Evolutionary conservation across 352 stramenopile species (phyloP).

Genomic region (Achlya hypogyna): DNA sequence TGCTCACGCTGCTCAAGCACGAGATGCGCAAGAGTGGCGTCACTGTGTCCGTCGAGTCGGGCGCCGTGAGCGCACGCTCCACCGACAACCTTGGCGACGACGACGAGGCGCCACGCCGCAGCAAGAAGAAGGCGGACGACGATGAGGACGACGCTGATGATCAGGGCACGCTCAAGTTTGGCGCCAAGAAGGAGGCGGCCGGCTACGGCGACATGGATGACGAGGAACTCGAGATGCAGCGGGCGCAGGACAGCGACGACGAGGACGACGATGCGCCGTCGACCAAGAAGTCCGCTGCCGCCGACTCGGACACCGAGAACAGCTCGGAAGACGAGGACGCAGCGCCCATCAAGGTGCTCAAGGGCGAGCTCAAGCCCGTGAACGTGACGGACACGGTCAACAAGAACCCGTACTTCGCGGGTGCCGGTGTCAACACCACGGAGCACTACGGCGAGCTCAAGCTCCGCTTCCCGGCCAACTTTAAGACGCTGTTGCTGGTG

Average conservation of each 20-base stretch:
- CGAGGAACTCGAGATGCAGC: constrained; percentile 84
- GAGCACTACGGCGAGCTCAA: constrained; percentile 77
- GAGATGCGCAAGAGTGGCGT: constrained; percentile 88
- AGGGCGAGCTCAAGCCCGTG: constrained; percentile 58
- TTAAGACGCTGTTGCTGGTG: constrained; percentile 84
- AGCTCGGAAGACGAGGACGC: constrained; percentile 23
- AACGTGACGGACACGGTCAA: constrained; percentile 61
- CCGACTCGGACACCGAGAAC: constrained; percentile 15
- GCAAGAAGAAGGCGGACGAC: constrained; percentile 49
- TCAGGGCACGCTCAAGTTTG: constrained; percentile 81
- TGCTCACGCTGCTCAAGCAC: constrained; percentile 90
- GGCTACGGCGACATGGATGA: constrained; percentile 91
- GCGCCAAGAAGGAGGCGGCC: constrained; percentile 63
- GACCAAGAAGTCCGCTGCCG: background rate
- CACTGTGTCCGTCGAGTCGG: constrained; percentile 36
- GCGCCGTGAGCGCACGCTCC: constrained; percentile 15
- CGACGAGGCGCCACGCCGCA: constrained; percentile 35
- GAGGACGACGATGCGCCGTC: constrained; percentile 25
- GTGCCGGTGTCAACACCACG: constrained; percentile 66
- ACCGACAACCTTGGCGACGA: constrained; percentile 30
- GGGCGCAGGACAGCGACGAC: constrained; percentile 45
- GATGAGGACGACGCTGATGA: constrained; percentile 82
- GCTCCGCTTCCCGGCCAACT: constrained; percentile 81
- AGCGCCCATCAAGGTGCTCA: constrained; percentile 26
- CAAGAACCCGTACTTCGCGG: constrained; percentile 85